Base-by-base conservation (phyloP, 305 asterid species). In the Fraxinus velutina region DNA sequence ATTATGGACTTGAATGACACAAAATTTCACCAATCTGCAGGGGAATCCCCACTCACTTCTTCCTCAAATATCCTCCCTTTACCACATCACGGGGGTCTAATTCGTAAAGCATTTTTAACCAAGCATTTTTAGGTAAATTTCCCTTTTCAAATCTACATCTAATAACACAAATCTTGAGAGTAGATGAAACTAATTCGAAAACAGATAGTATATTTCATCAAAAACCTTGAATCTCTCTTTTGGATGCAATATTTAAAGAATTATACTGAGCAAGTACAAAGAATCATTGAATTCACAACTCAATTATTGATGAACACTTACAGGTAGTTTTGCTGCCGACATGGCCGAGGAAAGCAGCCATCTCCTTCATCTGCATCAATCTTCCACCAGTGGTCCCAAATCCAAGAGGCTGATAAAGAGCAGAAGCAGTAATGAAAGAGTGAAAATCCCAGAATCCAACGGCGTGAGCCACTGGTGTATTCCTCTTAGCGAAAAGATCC, bases 321-420 rank as follows among this genome's bases (percentile, higher is more conserved):
- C 99, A 95, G 19, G 97, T 66, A 75, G 99, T 93, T 71, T 84
- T 90, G 88, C 93, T 90, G 34, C 96, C 99, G 79, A 93, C 96
- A 73, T 95, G 99, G 79, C 91, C 98, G 50, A 95, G 88, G 82
- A 95, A 91, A 66, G 98, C 98, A 29, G 92, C 90, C 52, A 95
- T 22, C 78, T 95, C 99, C 85, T 77, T 88, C 96, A 93, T 90
- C 87, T 92, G 97, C 87, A 34, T 39, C 4, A 83, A 74, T 78
- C 84, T 84, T 37, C 94, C 94, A 77, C 98, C 98, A 80, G 97
- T 88, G 37, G 99, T 95, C 57, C 97, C 97, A 66, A 95, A 95
- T 15, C 99, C 99, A 9, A 74, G 87, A 32, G 96, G 98, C 92
- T 95, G 91, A 76, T 80, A 92, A 15, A 80, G 0, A 70, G 99